A percentile compares a stretch with the other conserved stretches of the same genome.
These are phyloP conservation scores for Martensiomyces pterosporus DNA, from an alignment of 192 early-diverging fungal genomes.

Conservation along the genomic window DNA sequence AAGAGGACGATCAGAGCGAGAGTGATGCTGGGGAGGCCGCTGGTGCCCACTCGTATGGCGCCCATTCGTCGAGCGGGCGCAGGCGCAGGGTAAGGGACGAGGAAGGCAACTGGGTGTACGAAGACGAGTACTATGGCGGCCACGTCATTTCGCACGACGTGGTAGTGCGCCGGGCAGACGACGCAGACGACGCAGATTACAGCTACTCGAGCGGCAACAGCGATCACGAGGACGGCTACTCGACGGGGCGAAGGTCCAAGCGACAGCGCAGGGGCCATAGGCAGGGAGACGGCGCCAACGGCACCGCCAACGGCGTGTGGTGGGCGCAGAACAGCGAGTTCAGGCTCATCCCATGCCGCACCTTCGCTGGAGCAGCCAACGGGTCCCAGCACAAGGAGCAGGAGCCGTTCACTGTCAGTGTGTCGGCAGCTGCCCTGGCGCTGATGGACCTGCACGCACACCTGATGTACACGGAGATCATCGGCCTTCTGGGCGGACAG, in stretches of 20 bases:
- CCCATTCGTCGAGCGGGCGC: background rate
- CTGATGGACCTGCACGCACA: constrained; percentile 94
- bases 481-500: constrained; percentile 85
- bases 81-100: background rate
- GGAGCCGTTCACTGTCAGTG: constrained; percentile 17
- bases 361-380: constrained; percentile 4
- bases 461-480: constrained; percentile 86
- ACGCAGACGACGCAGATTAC: constrained; percentile 28
- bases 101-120: constrained; percentile 6
- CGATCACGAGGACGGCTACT: background rate
- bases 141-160: constrained; percentile 31
- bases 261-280: constrained; percentile 1
- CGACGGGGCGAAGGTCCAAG: too few species aligned
- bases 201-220: constrained; percentile 11
- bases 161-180: constrained; percentile 22
- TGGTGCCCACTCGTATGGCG: background rate
- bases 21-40: too few species aligned
- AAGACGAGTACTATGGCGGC: constrained; percentile 29
- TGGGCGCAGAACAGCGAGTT: constrained; percentile 27
- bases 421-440: constrained; percentile 53
- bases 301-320: background rate
- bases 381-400: too few species aligned
- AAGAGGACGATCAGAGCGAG: too few species aligned
- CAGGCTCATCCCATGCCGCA: constrained; percentile 29
- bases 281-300: constrained; percentile 4